phyloP scores from a whole-genome alignment of 2,329 filamentous ascomycete species.

The Penicillium sp. region DNA sequence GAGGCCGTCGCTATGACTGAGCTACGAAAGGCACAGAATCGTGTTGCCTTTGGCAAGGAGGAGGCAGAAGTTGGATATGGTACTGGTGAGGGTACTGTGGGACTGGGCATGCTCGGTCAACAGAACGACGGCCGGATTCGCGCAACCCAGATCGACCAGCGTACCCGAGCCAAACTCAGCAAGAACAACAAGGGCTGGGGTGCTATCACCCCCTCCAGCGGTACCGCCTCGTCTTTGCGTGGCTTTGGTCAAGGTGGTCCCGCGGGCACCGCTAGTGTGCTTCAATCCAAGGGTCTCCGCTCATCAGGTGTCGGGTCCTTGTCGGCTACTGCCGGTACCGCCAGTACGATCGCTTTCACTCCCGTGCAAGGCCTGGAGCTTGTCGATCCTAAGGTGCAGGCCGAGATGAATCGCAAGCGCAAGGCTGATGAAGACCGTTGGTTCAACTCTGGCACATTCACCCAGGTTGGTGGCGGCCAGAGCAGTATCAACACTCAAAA shows the following conservation, averaged over 20 bases:
- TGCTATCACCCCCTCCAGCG: conserved; percentile 60
- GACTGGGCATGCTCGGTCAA: conserved; percentile 93
- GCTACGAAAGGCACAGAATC: conserved; percentile 91
- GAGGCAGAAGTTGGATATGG: conserved; percentile 93
- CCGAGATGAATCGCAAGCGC: conserved; percentile 84
- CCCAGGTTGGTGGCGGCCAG: conserved; percentile 66
- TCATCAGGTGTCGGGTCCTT: conserved; percentile 78
- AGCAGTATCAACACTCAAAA: conserved; percentile 35
- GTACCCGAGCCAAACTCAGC: conserved; percentile 88
- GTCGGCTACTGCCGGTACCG: conserved; percentile 69
- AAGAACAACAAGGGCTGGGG: conserved; percentile 98
- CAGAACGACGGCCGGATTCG: conserved; percentile 87
- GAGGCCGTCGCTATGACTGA: conserved; percentile 97
- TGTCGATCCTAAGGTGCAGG: conserved; percentile 88
- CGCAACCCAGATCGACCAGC: conserved; percentile 84
- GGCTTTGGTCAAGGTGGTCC: conserved; percentile 69
- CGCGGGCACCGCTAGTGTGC: conserved; percentile 65
- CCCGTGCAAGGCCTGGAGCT: conserved; percentile 93
- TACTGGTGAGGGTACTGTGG: conserved; percentile 78
- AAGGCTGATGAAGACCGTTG: conserved; percentile 94
- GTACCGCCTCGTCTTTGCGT: conserved; percentile 77
- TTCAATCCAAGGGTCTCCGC: conserved; percentile 78
- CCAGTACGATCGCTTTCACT: conserved; percentile 88
- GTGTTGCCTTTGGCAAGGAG: conserved; percentile 93
- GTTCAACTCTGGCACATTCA: conserved; percentile 98